A percentile compares a stretch with the other conserved stretches of the same genome.
Evolutionary conservation across 139 green algal genomes (phyloP).

Genomic region (Diplosphaera chodatii): DNA sequence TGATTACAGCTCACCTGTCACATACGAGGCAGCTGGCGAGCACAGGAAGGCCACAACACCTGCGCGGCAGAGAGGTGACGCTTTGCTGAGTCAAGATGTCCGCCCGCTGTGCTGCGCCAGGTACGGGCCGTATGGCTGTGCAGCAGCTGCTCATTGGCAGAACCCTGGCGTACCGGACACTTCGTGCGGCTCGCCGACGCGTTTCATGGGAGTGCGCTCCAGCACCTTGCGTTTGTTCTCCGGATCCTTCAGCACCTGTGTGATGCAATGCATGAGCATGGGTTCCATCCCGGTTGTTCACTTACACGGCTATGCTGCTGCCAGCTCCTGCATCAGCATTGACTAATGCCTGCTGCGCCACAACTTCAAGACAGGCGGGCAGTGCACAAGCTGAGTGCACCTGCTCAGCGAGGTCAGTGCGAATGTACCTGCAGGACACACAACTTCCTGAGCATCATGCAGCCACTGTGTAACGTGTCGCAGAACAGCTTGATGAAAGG

Average conservation of each 20-base stretch:
- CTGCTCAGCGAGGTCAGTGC: slow-evolving; percentile 59
- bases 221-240: slow-evolving; percentile 52
- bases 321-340: too few relatives aligned
- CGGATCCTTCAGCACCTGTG: slow-evolving; percentile 35
- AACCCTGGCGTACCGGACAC: slow-evolving; percentile 36
- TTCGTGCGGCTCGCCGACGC: slow-evolving; percentile 67
- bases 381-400: not conserved
- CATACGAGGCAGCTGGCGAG: slow-evolving; percentile 59
- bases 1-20: too few relatives aligned
- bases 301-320: too few relatives aligned
- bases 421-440: too few relatives aligned
- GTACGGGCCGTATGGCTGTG: too few relatives aligned
- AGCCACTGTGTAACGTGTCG: too few relatives aligned
- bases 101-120: too few relatives aligned
- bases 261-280: too few relatives aligned
- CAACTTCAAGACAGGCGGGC: too few relatives aligned
- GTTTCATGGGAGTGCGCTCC: slow-evolving; percentile 61
- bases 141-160: not conserved
- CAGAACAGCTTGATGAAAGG: too few relatives aligned
- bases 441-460: too few relatives aligned
- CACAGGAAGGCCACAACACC: slow-evolving; percentile 60
- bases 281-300: too few relatives aligned
- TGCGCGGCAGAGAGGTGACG: slow-evolving; percentile 7
- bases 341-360: not conserved
- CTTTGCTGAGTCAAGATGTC: not conserved